These are phyloP conservation scores for Crassisporium funariophilum DNA, from an alignment of 768 basidiomycete species.

Conservation along the genomic window DNA sequence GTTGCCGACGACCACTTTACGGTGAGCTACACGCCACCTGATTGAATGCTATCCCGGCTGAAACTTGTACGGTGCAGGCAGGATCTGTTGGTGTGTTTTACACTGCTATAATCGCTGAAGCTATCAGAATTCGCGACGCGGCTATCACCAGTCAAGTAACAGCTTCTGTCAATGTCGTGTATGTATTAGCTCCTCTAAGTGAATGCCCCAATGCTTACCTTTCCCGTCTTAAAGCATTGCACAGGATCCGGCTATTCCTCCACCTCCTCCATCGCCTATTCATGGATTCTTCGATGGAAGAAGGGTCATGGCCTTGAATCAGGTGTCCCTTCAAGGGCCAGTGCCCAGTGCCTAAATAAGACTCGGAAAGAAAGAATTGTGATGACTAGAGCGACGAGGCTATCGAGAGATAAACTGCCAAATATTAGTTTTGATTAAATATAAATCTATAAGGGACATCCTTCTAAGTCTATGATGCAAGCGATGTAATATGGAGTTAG, in stretches of 20 bases:
- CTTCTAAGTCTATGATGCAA: too few species aligned
- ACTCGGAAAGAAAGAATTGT: too few species aligned
- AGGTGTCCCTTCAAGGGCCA: conserved; percentile 13
- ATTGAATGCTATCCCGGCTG: neutral
- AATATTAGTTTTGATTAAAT: too few species aligned
- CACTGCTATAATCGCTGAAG: conserved; percentile 34
- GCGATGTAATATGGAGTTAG: too few species aligned
- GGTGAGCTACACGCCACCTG: conserved; percentile 8
- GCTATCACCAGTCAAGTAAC: conserved; percentile 30
- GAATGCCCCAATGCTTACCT: neutral
- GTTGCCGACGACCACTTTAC: conserved; percentile 14
- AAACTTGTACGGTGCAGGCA: conserved; percentile 10
- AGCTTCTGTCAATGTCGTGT: conserved; percentile 44
- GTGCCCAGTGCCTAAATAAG: too few species aligned
- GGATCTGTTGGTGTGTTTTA: conserved; percentile 39
- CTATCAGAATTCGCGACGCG: conserved; percentile 33
- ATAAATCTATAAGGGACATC: too few species aligned
- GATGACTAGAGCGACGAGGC: too few species aligned
- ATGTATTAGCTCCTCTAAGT: conserved; percentile 10
- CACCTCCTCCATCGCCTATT: conserved; percentile 16
- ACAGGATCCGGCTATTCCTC: conserved; percentile 19
- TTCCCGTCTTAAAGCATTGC: conserved; percentile 12
- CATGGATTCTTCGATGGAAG: conserved; percentile 20
- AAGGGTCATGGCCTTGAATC: conserved; percentile 19
- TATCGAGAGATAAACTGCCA: too few species aligned